Conservation (phyloP, 768 basidiomycete species). For the Chalciporus chontae region DNA sequence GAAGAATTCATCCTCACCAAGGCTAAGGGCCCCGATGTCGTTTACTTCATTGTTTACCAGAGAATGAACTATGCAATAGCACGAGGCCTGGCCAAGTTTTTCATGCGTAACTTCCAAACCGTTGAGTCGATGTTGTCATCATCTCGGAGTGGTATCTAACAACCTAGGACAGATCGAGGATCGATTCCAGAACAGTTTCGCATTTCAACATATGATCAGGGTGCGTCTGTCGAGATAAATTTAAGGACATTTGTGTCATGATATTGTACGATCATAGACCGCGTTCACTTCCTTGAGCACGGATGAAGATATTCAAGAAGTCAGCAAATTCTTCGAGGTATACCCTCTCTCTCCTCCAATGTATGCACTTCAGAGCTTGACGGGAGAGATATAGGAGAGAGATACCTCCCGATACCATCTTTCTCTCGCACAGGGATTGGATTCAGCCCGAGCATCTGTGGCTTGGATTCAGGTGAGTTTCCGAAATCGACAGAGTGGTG, state of each 20-base stretch:
- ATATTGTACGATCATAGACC: slow-evolving; percentile 16
- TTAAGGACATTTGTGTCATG: slow-evolving; percentile 2
- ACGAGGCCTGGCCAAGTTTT: slow-evolving; percentile 52
- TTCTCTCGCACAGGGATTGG: slow-evolving; percentile 63
- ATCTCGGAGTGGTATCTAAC: not conserved
- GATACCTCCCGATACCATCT: slow-evolving; percentile 68
- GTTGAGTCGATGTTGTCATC: slow-evolving; percentile 37
- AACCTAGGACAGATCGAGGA: slow-evolving; percentile 47
- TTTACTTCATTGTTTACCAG: slow-evolving; percentile 61
- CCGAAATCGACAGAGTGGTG: too few species aligned
- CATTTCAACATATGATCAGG: slow-evolving; percentile 48
- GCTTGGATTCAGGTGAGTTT: slow-evolving; percentile 60
- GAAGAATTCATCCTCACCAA: slow-evolving; percentile 56
- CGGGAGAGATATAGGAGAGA: slow-evolving; percentile 42
- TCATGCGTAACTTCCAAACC: slow-evolving; percentile 66
- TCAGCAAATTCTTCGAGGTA: slow-evolving; percentile 76
- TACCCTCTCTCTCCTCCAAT: slow-evolving; percentile 9
- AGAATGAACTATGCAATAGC: slow-evolving; percentile 52
- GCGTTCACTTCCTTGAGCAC: slow-evolving; percentile 51
- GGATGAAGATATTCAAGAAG: slow-evolving; percentile 60
- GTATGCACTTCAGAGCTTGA: not conserved
- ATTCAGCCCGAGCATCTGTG: slow-evolving; percentile 57
- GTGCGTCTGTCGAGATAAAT: slow-evolving; percentile 31
- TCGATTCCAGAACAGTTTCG: slow-evolving; percentile 68
- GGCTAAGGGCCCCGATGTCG: slow-evolving; percentile 57